These are phyloP conservation scores for Erythrophleum ivorense DNA, from an alignment of 331 rosid species.

Conservation along the genomic window DNA sequence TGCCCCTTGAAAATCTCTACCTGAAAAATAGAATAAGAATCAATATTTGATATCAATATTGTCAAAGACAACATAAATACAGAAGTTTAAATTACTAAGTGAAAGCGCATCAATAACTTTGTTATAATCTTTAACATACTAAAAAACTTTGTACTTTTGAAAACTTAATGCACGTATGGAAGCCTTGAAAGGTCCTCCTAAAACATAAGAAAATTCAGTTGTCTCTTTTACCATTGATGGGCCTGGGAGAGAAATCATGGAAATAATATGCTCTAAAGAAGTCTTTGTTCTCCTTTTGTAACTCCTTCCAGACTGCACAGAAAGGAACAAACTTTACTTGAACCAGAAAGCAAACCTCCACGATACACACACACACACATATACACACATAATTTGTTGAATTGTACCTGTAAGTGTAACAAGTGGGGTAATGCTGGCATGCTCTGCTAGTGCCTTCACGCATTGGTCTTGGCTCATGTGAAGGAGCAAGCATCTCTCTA, in stretches of 20 bases:
- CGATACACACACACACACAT: neutral
- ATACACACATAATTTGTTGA: neutral
- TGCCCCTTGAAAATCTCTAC: slow-evolving; percentile 47
- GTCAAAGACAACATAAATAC: neutral
- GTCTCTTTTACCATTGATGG: slow-evolving; percentile 40
- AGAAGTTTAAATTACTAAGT: neutral
- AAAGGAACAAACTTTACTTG: neutral
- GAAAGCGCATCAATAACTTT: neutral
- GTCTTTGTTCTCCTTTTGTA: slow-evolving; percentile 82
- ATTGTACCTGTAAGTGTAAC: slow-evolving; percentile 78
- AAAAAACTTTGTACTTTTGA: neutral
- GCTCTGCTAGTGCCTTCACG: slow-evolving; percentile 64
- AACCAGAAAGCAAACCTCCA: neutral
- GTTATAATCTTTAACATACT: neutral
- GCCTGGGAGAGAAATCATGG: slow-evolving; percentile 53
- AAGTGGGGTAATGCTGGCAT: slow-evolving; percentile 78
- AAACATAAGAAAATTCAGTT: neutral
- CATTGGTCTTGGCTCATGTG: slow-evolving; percentile 85
- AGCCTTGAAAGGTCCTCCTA: neutral
- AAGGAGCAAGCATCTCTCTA: slow-evolving; percentile 88
- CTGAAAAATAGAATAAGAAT: slow-evolving; percentile 50
- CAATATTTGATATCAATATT: neutral
- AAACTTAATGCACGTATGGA: neutral
- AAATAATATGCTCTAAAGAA: slow-evolving; percentile 80
- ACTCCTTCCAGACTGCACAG: slow-evolving; percentile 86